Evolutionary conservation across 2,329 filamentous ascomycete species (phyloP), one percentile per base, ranked within the genome.

Genomic region (Xenosphaeropsis pyriputrescens): DNA sequence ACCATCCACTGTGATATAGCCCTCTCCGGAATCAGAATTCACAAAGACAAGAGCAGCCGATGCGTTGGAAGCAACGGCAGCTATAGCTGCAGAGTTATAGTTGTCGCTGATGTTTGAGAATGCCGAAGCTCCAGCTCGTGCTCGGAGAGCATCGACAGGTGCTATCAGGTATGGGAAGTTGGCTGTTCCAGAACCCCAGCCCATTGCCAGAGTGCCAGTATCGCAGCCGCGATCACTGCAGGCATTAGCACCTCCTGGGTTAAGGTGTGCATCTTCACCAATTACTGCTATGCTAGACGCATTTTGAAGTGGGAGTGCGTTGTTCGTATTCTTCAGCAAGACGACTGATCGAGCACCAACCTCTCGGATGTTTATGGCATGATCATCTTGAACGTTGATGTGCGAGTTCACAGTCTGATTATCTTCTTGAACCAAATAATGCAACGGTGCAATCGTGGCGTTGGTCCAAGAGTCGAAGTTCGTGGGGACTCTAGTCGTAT

Each of bases 381-480:
- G 88, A 37, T 89, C 67, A 29, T 36, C 35, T 42, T 79, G 83
- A 7, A 93, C 89, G 50, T 95, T 77, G 29, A 94, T 72, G 45
- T 88, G 84, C 48, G 75, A 68, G 60, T 96, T 84, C 62, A 94
- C 69, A 47, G 79, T 68, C 34, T 71, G 67, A 48, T 70, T 75
- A 32, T 70, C 73, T 43, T 79, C 66, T 13, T 70, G 56, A 5
- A 72, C 80, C 11, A 68, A 69, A 34, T 59, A 66, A 53, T 94
- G 77, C 35, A 73, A 52, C 43, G 74, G 82, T 31, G 80, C 83
- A 45, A 71, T 80, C 1, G 82, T 88, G 45, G 86, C 76, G 2
- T 64, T 61, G 1, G 77, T 84, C 89, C 91, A 96, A 5, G 85
- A 85, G 49, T 81, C 81, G 62, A 96, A 95, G 67, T 88, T 96